phyloP scores from a whole-genome alignment of 345 rosid genomes.

The Eucalyptus sideroxylon region DNA sequence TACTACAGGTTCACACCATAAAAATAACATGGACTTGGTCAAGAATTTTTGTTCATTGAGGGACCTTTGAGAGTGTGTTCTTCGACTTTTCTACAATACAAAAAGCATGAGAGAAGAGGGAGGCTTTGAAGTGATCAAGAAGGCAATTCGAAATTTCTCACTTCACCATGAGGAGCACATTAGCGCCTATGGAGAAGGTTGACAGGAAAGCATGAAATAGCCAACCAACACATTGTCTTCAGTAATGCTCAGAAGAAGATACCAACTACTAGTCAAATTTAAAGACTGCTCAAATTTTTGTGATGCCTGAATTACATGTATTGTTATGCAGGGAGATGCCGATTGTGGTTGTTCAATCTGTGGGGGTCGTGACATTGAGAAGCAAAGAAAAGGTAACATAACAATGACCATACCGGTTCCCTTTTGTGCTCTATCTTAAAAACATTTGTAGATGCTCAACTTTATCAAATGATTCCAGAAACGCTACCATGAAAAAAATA shows the following conservation, averaged over 20 bases:
- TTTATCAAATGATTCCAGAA: too few relatives aligned
- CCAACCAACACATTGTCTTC: conserved; percentile 72
- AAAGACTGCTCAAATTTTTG: too few relatives aligned
- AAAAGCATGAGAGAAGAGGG: conserved; percentile 87
- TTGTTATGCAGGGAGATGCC: too few relatives aligned
- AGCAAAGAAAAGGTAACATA: too few relatives aligned
- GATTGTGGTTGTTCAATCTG: too few relatives aligned
- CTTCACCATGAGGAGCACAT: conserved; percentile 73
- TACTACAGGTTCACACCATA: background rate
- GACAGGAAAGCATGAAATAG: conserved; percentile 89
- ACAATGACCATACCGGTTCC: too few relatives aligned
- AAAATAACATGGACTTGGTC: background rate
- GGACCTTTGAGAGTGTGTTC: background rate
- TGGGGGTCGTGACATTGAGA: too few relatives aligned
- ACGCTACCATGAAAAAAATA: too few relatives aligned
- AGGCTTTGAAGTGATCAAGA: conserved; percentile 71
- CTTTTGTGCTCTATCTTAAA: too few relatives aligned
- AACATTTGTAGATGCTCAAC: too few relatives aligned
- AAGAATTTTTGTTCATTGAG: background rate
- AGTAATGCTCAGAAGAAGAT: conserved; percentile 20
- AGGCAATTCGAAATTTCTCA: conserved; percentile 75
- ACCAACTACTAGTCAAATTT: background rate
- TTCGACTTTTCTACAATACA: conserved; percentile 15
- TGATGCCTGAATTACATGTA: too few relatives aligned
- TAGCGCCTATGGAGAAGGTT: conserved; percentile 66